Evolutionary conservation across 805 yeast genomes (phyloP), one percentile per base, ranked within the genome.

Genomic region (Yarrowia deformans): DNA sequence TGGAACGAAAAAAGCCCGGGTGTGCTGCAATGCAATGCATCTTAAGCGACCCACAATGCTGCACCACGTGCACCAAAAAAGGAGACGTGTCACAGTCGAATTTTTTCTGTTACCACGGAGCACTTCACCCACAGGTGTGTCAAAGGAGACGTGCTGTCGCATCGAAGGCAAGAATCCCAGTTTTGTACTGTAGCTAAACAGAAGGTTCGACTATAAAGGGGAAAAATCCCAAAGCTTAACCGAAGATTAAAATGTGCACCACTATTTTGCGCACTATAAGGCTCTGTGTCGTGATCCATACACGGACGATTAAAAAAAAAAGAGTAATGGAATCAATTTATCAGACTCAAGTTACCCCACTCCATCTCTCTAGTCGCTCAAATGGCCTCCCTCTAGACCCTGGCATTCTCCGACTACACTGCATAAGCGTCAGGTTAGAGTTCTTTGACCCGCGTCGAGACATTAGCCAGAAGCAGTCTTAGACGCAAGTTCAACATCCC

Each of bases 11-110:
- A 34, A 10, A 7, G 16, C 7, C 42, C 56, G 10, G 40, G 6
- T 9, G 1, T 13, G n/a, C 58, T 54, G 58, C 58, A 54, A 35
- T 54, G 58, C 58, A 54, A 54, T 54, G 58, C 58, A 37, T n/a
- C 10, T n/a, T 54, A 54, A 54, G 58, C 58, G 58, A 54, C 56
- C 56, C 4, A 32, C 18, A n/a, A 16, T 14, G 16, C 23, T 5
- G 49, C n/a, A 19, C 18, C 13, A 13, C 19, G 16, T 34, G 58
- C 42, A 18, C 40, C 34, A 10, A 52, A 6, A 9, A n/a, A 16
- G 56, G 40, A 50, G 56, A 34, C 29, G 16, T 32, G 56, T 18
- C 56, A 32, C n/a, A 6, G 35, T 10, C 14, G 10, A 18, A 29
- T 2, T 23, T 23, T 23, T 23, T 4, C 29, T 2, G 29, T 5